Evolutionary conservation across 345 rosid genomes (phyloP).

Genomic region (Murraya paniculata): DNA sequence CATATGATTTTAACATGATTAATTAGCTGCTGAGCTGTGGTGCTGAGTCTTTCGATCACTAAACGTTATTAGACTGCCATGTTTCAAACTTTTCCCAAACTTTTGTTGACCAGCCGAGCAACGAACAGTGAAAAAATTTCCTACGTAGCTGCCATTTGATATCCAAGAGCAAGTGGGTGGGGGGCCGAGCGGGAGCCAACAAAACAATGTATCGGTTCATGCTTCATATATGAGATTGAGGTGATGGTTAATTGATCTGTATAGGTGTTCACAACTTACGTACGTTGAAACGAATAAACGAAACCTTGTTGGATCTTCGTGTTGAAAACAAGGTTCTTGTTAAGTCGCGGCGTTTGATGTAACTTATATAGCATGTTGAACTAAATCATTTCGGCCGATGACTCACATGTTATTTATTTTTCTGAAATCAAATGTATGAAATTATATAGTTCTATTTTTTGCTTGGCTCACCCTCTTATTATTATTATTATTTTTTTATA

Average conservation of each 20-base stretch:
- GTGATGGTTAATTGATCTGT: background rate
- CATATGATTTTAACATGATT: background rate
- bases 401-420: no score
- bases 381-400: no score
- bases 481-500: no score
- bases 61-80: background rate
- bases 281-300: background rate
- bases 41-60: background rate
- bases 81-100: slow-evolving; percentile 4
- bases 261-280: background rate
- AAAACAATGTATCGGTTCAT: background rate
- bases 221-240: no score
- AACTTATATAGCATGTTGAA: no score
- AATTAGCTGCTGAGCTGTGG: background rate
- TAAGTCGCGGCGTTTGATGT: no score
- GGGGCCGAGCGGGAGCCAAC: background rate
- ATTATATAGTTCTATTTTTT: no score
- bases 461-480: no score
- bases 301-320: background rate
- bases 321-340: background rate
- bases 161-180: background rate
- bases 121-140: background rate
- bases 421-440: no score
- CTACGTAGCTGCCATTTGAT: background rate
- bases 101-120: slow-evolving; percentile 3